These are phyloP conservation scores for Halenospora varia DNA, from an alignment of 495 filamentous ascomycete species.

Conservation along the genomic window DNA sequence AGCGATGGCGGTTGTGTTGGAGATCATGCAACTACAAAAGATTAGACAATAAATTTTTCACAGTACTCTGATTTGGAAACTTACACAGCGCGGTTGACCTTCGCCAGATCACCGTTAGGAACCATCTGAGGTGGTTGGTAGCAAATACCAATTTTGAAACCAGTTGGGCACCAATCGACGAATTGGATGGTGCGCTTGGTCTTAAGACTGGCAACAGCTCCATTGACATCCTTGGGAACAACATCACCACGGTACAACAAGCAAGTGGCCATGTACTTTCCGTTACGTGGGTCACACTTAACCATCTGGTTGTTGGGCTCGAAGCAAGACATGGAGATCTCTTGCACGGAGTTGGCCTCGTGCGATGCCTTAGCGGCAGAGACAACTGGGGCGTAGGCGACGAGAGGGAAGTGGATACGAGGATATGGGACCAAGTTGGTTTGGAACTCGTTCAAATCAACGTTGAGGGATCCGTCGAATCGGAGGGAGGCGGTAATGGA, in stretches of 20 bases:
- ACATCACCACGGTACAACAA: constrained; percentile 98
- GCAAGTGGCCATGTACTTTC: constrained; percentile 99
- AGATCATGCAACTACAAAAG: constrained; percentile 81
- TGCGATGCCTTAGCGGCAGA: constrained; percentile 91
- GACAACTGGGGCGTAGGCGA: constrained; percentile 92
- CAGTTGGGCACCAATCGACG: constrained; percentile 99
- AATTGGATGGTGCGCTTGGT: constrained; percentile 98
- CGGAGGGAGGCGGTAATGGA: constrained; percentile 98
- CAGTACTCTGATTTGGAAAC: constrained; percentile 35
- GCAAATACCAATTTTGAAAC: constrained; percentile 99
- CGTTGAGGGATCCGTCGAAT: constrained; percentile 98
- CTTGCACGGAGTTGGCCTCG: constrained; percentile 86
- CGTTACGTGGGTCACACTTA: constrained; percentile 97
- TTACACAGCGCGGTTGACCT: constrained; percentile 96
- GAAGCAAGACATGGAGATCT: constrained; percentile 87
- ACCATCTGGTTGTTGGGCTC: constrained; percentile 92
- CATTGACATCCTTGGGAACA: constrained; percentile 90
- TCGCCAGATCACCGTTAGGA: constrained; percentile 93
- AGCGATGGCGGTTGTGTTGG: constrained; percentile 98
- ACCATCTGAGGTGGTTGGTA: constrained; percentile 95
- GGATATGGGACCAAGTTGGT: constrained; percentile 98
- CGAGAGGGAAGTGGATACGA: constrained; percentile 98
- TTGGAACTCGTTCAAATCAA: constrained; percentile 99
- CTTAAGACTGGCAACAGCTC: constrained; percentile 90
- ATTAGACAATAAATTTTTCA: constrained; percentile 9